phyloP scores from a whole-genome alignment of 202 grass and related monocot genomes.

The Musa balbisiana region DNA sequence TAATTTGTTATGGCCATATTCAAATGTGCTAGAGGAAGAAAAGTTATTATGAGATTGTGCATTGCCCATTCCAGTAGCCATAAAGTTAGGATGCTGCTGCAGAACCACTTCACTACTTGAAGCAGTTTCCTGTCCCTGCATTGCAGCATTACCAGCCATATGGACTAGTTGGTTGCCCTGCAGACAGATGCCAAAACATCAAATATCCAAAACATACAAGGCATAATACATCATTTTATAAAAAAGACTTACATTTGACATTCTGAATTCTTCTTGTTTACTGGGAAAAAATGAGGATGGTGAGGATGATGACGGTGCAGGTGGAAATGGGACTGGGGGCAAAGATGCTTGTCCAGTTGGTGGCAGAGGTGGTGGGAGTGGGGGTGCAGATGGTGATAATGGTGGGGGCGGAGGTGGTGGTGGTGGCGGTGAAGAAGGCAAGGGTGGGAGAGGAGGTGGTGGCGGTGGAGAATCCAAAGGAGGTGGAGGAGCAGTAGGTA shows the following conservation, averaged over 20 bases:
- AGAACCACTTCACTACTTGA: slow-evolving; percentile 14
- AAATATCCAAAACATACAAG: slow-evolving; percentile 14
- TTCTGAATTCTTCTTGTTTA: slow-evolving; percentile 55
- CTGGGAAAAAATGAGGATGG: slow-evolving; percentile 38
- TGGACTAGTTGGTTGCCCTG: slow-evolving; percentile 48
- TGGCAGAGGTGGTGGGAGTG: slow-evolving; percentile 52
- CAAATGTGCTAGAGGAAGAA: slow-evolving; percentile 34
- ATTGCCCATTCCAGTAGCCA: slow-evolving; percentile 41
- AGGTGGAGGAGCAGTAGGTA: slow-evolving; percentile 58
- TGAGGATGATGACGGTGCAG: slow-evolving; percentile 32
- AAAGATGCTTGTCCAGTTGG: slow-evolving; percentile 38
- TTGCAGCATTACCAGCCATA: slow-evolving; percentile 35
- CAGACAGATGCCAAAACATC: slow-evolving; percentile 20
- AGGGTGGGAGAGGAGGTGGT: slow-evolving; percentile 71
- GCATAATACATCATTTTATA: slow-evolving; percentile 12
- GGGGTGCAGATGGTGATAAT: slow-evolving; percentile 43
- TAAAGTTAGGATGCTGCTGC: slow-evolving; percentile 30
- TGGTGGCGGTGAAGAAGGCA: slow-evolving; percentile 58
- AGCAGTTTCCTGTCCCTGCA: slow-evolving; percentile 37
- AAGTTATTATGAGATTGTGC: slow-evolving; percentile 45
- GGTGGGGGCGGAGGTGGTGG: slow-evolving; percentile 34
- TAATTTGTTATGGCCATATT: slow-evolving; percentile 55
- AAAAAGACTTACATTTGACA: slow-evolving; percentile 57
- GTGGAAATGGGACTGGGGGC: slow-evolving; percentile 1
- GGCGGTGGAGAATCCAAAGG: slow-evolving; percentile 66